phyloP scores from a whole-genome alignment of 345 rosid species.

The Ceriops zippeliana region DNA sequence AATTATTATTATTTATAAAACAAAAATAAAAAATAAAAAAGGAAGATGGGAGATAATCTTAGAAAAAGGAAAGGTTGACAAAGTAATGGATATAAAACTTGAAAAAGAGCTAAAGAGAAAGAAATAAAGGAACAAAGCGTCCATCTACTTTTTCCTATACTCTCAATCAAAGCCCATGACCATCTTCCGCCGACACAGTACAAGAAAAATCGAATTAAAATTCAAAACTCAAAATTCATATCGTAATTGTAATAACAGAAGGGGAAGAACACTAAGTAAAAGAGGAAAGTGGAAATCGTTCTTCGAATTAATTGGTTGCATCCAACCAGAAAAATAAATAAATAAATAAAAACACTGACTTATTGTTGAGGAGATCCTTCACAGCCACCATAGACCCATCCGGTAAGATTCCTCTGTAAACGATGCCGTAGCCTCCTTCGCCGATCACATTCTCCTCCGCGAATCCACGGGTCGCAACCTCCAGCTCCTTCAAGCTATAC shows the following conservation, averaged over 20 bases:
- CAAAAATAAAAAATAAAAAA: too few relatives aligned
- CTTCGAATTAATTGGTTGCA: background rate
- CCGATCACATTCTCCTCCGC: conserved; percentile 79
- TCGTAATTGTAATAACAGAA: background rate
- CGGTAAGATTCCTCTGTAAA: conserved; percentile 61
- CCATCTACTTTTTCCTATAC: conserved; percentile 24
- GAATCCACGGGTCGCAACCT: conserved; percentile 78
- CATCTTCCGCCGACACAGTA: conserved; percentile 19
- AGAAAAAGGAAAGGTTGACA: conserved; percentile 14
- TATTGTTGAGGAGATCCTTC: conserved; percentile 82
- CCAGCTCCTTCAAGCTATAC: conserved; percentile 81
- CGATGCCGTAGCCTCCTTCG: conserved; percentile 95
- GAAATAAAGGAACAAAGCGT: conserved; percentile 27
- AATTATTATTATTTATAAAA: background rate
- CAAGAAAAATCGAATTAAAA: background rate
- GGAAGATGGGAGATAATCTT: background rate
- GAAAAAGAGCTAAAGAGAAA: conserved; percentile 12
- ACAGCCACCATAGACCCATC: conserved; percentile 88
- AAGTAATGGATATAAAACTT: conserved; percentile 8
- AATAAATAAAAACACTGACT: conserved; percentile 40
- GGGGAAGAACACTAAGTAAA: background rate
- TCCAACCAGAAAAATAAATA: background rate
- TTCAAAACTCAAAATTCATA: background rate
- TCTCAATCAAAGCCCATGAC: background rate
- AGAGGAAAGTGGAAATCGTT: background rate